Evolutionary conservation across 2,329 filamentous ascomycete species (phyloP).

Genomic region (Leptosphaerulina australis): DNA sequence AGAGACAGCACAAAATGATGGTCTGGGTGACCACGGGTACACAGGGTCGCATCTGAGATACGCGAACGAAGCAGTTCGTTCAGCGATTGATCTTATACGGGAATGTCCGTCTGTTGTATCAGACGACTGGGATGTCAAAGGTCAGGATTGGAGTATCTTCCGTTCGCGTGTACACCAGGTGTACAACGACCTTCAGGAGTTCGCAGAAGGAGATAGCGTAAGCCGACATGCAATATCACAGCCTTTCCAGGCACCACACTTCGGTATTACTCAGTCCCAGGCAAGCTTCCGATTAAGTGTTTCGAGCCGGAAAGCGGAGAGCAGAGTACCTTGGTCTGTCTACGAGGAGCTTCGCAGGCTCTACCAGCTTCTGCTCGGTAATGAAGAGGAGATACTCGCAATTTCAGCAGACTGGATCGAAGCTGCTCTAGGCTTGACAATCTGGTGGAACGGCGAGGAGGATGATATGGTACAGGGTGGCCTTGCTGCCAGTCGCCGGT

Average conservation of each 20-base stretch:
- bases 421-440: slow-evolving; percentile 78
- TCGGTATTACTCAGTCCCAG: slow-evolving; percentile 51
- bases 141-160: slow-evolving; percentile 83
- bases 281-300: slow-evolving; percentile 68
- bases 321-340: slow-evolving; percentile 85
- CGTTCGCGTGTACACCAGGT: slow-evolving; percentile 74
- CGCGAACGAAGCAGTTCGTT: slow-evolving; percentile 72
- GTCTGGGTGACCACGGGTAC: slow-evolving; percentile 70
- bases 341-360: slow-evolving; percentile 83
- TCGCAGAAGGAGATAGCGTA: slow-evolving; percentile 75
- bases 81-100: slow-evolving; percentile 71
- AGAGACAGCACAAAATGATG: slow-evolving; percentile 66
- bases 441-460: slow-evolving; percentile 88
- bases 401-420: slow-evolving; percentile 91
- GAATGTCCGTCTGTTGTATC: slow-evolving; percentile 70
- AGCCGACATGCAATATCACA: slow-evolving; percentile 51
- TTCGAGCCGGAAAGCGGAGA: slow-evolving; percentile 75
- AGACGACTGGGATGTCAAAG: slow-evolving; percentile 81
- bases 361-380: slow-evolving; percentile 81
- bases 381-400: slow-evolving; percentile 74
- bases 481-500: slow-evolving; percentile 54
- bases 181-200: slow-evolving; percentile 72
- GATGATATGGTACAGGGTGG: slow-evolving; percentile 52
- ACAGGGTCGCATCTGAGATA: slow-evolving; percentile 76
- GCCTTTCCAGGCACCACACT: slow-evolving; percentile 52